Evolutionary conservation across 257 asterid genomes (phyloP), one percentile per base, ranked within the genome.

Genomic region (Leptodermis oblonga): DNA sequence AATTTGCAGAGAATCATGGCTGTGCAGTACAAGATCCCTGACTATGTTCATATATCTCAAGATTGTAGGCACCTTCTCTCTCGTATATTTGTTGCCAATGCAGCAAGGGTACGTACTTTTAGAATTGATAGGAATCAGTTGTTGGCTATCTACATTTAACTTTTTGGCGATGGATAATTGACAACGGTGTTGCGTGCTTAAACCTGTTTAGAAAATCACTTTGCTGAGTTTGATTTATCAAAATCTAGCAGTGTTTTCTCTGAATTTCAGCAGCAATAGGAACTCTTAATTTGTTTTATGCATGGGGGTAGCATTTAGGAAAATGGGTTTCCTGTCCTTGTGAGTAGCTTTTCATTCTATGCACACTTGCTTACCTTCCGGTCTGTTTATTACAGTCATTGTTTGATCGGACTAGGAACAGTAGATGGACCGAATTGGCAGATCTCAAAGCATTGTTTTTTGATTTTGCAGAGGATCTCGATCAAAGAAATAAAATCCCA

Each of bases 41-140:
- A 89, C 82, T 89, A 87, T 72, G 95, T 89, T 69, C 96, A 87
- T 83, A 80, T 89, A 79, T 86, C 96, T 45, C 96, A 84, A 83
- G 96, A 89, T 59, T 89, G 96, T 72, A 82, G 86, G 73, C 96
- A 84, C 79, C 95, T 89, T 54, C 92, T 89, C 74, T 87, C 96
- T 76, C 92, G 89, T 74, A 83, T 89, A 69, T 89, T 89, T 68
- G 89, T 87, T 31, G 89, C 95, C 66, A 87, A 80, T 77, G 70
- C 95, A 3, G 64, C 84, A 12, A 74, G 86, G 86, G 92, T 87
- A 78, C n/a, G 77, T 72, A 31, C n/a, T n/a, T n/a, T 26, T 70
- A 14, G 25, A 11, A 30, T 20, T 59, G 33, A 58, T 37, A 23
- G 34, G 56, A 53, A 52, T 30, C 22, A 0, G 26, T 37, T 25